Conservation (phyloP, 441 rosid genomes). For the Isatis lusitanica region DNA sequence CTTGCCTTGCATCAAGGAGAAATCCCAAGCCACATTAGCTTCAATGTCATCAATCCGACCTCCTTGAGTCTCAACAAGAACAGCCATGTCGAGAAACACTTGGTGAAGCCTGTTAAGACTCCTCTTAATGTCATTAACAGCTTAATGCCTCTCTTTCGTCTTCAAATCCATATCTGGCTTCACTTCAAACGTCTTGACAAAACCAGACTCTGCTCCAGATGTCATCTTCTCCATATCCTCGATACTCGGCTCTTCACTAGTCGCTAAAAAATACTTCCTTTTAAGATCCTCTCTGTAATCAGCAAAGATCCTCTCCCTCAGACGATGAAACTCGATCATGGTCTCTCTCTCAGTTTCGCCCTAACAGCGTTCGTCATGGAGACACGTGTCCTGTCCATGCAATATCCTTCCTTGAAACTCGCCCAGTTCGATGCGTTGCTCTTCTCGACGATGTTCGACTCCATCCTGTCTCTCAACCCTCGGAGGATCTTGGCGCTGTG, state of each 20-base stretch:
- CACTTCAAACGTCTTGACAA: constrained; percentile 38
- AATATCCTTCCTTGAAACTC: constrained; percentile 50
- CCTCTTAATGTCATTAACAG: constrained; percentile 63
- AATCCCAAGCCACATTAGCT: constrained; percentile 94
- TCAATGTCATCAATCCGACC: constrained; percentile 69
- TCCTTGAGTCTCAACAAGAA: constrained; percentile 78
- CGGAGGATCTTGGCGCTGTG: constrained; percentile 74
- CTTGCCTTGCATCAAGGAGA: constrained; percentile 80
- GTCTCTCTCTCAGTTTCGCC: constrained; percentile 52
- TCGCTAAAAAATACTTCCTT: constrained; percentile 62
- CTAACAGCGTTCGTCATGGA: constrained; percentile 62
- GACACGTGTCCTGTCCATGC: constrained; percentile 60
- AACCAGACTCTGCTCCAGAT: constrained; percentile 29
- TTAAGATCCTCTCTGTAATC: constrained; percentile 69
- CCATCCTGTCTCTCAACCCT: constrained; percentile 73
- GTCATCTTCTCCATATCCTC: constrained; percentile 60
- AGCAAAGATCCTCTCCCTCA: constrained; percentile 60
- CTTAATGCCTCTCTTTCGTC: constrained; percentile 59
- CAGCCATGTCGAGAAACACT: constrained; percentile 91
- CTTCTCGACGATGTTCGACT: constrained; percentile 60
- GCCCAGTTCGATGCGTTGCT: constrained; percentile 40
- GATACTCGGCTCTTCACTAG: constrained; percentile 64
- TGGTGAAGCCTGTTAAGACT: constrained; percentile 78
- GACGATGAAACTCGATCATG: constrained; percentile 60
- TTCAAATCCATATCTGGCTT: constrained; percentile 44